These are phyloP conservation scores for Plasmodium sp. DNA, from an alignment of 169 alveolate genomes.

Conservation along the genomic window DNA sequence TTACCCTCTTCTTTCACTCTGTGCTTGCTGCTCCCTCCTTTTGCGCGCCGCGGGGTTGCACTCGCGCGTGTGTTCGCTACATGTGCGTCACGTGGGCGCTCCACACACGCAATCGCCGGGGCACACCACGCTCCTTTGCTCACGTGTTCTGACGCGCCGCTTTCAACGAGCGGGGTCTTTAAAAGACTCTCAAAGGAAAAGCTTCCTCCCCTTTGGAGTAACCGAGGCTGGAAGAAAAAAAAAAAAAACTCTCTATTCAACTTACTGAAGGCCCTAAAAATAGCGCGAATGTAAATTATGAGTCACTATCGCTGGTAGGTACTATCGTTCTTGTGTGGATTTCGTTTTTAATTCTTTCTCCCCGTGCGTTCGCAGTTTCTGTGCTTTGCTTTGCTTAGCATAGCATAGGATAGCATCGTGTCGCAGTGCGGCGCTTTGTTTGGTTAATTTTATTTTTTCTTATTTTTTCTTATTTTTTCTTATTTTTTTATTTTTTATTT, in stretches of 20 bases:
- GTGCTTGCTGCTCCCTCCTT: neutral
- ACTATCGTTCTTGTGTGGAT: neutral
- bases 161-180: neutral
- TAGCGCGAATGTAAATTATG: neutral
- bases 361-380: neutral
- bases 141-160: neutral
- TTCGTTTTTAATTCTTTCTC: neutral
- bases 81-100: neutral
- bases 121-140: neutral
- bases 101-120: neutral
- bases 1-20: neutral
- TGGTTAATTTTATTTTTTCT: neutral
- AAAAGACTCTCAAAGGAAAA: neutral
- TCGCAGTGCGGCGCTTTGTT: neutral
- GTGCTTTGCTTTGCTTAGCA: too few relatives aligned
- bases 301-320: neutral
- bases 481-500: neutral
- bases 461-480: neutral
- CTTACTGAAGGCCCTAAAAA: neutral
- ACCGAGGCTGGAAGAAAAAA: neutral
- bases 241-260: neutral
- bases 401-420: neutral
- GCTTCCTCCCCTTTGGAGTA: neutral
- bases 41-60: neutral
- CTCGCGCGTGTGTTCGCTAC: neutral